Evolutionary conservation across 176 grass and related monocot genomes (phyloP), one percentile per base, ranked within the genome.

Genomic region (Oryza glumipatula): DNA sequence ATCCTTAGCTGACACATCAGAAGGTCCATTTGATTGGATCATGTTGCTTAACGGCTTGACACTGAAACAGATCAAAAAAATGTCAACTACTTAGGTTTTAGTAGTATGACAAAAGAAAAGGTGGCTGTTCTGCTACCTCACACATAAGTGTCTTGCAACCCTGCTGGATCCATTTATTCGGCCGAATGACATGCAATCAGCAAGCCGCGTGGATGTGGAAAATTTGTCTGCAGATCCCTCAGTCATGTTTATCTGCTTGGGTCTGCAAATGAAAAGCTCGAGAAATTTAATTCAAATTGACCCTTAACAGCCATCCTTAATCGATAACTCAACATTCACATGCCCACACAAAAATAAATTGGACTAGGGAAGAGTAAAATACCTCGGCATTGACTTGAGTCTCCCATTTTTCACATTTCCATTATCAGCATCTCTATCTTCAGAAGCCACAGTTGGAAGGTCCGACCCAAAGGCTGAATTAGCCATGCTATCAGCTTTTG

Each of bases 321-420:
- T 72, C 43, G 74, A 13, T 16, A 69, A 15, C n/a, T 72, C 43
- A 74, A 13, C 26, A 69, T 51, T 79, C 44, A 67, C 36, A 73
- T 5, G 9, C 7, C 26, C 16, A 46, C 26, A 17, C 0, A 26
- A 33, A 39, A 45, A 10, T 46, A 67, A 36, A 32, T 2, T 41
- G 22, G 14, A 78, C 33, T 63, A 73, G 39, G 51, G 19, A n/a
- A 65, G 28, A 70, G 52, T 70, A 15, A 45, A 4, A 65, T 76
- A 91, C 84, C 63, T 87, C 16, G 83, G 79, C 10, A 26, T 86
- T 68, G 83, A 82, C 61, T 82, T 90, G 39, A n/a, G 70, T 24
- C 63, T 78, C 21, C 30, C 61, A 65, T 84, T 80, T 9, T 75
- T 79, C 33, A 76, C 70, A 15, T 49, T 75, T 82, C 23, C 82